These are phyloP conservation scores for Meyerozyma smithsonii DNA, from an alignment of 1,139 yeast genomes.

Conservation along the genomic window DNA sequence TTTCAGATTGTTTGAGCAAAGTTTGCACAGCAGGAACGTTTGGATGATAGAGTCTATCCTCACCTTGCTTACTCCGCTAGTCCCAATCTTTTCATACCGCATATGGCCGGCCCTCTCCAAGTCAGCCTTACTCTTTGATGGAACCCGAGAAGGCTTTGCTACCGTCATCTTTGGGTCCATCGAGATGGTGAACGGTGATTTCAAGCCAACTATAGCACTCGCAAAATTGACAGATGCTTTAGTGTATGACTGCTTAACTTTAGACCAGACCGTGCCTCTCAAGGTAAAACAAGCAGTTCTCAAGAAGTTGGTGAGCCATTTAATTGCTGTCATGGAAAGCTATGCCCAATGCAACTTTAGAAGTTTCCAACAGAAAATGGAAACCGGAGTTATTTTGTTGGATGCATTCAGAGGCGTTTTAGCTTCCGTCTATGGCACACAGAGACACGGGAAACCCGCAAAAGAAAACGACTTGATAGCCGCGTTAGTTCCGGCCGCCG, in stretches of 20 bases:
- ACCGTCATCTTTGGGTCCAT: slow-evolving; percentile 62
- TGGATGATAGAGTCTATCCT: slow-evolving; percentile 44
- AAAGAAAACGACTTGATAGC: slow-evolving; percentile 19
- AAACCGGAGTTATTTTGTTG: slow-evolving; percentile 56
- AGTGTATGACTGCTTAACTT: slow-evolving; percentile 48
- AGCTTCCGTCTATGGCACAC: slow-evolving; percentile 50
- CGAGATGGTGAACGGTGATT: slow-evolving; percentile 69
- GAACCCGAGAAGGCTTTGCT: slow-evolving; percentile 68
- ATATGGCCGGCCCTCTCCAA: slow-evolving; percentile 77
- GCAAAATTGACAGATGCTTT: slow-evolving; percentile 52
- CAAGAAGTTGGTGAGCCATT: slow-evolving; percentile 50
- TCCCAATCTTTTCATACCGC: slow-evolving; percentile 51
- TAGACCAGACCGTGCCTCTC: slow-evolving; percentile 32
- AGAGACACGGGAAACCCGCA: background rate
- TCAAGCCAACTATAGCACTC: slow-evolving; percentile 56
- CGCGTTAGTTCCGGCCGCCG: slow-evolving; percentile 28
- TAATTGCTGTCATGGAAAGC: slow-evolving; percentile 68
- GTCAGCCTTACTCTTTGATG: slow-evolving; percentile 59
- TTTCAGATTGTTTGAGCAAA: slow-evolving; percentile 62
- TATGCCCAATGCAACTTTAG: slow-evolving; percentile 67
- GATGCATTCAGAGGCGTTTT: slow-evolving; percentile 54
- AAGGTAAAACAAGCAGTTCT: slow-evolving; percentile 52
- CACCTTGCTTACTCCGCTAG: slow-evolving; percentile 46
- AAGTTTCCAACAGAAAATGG: slow-evolving; percentile 51
- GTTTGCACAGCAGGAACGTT: slow-evolving; percentile 53